Evolutionary conservation across 2,329 filamentous ascomycete genomes (phyloP), one percentile per base, ranked within the genome.

Genomic region (Penicillium sp.): DNA sequence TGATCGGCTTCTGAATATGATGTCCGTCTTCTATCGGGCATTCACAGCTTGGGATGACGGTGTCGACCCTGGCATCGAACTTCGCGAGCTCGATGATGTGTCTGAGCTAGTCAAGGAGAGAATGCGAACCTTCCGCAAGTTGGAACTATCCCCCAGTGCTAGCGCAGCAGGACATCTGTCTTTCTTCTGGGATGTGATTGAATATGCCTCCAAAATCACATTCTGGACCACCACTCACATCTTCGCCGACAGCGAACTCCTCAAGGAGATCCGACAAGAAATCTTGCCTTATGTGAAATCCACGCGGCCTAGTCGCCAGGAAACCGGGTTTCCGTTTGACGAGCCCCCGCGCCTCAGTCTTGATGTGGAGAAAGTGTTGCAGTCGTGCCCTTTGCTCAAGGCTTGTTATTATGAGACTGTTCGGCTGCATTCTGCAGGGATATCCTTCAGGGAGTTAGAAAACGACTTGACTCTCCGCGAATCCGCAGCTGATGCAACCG

Each of bases 161-260:
- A 65, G 68, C 14, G 65, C 60, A 10, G 50, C 60, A 3, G 55
- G 57, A 29, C 71, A 76, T 38, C 51, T 73, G n/a, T 65, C 65
- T n/a, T 51, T 77, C 6, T 55, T 77, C 15, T 79, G 75, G 74
- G 72, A 72, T 7, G 61, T 73, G 52, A 72, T 75, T 46, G 70
- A 70, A 11, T 76, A 78, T 45, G 65, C 70, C 4, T 70, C 70
- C 34, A 64, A 67, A 3, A 55, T 77, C 37, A 63, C 70, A n/a
- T 75, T 73, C 51, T 76, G 73, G 71, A 66, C 69, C 43, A 44
- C 74, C 6, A 56, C 71, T 16, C 67, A 70, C 32, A 64, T 76
- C 26, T 64, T 68, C 37, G 56, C 65, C 1, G 63, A 65, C 10
- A 57, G 61, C 2, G 51, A 52, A 0, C 59, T 75, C 10, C 49